phyloP scores from a whole-genome alignment of 164 flowering plant genomes.

The Liquidambar formosana region DNA sequence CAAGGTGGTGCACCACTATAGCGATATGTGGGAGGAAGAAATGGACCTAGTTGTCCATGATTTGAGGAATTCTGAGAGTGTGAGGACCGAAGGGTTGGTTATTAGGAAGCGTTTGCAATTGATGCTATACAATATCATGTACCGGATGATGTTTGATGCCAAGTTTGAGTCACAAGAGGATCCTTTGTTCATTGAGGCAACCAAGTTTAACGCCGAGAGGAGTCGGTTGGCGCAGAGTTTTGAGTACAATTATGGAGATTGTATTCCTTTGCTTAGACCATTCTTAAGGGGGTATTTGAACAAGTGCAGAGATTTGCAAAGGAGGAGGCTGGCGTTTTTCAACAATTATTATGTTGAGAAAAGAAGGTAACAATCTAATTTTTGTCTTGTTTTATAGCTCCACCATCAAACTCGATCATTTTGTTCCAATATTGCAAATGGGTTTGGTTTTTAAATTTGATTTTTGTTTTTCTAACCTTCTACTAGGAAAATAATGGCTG shows the following conservation, averaged over 20 bases:
- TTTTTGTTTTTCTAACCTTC: neutral
- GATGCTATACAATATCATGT: conserved; percentile 75
- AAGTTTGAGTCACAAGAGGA: conserved; percentile 58
- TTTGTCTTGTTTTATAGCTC: too few relatives aligned
- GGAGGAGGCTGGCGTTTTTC: conserved; percentile 54
- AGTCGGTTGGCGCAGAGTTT: conserved; percentile 78
- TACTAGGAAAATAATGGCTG: conserved; percentile 47
- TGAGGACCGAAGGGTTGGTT: conserved; percentile 39
- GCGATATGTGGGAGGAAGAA: conserved; percentile 63
- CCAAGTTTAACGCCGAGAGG: conserved; percentile 55
- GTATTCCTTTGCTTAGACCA: conserved; percentile 71
- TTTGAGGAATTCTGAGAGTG: conserved; percentile 25
- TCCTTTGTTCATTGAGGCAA: conserved; percentile 51
- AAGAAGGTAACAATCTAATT: too few relatives aligned
- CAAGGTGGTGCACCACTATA: conserved; percentile 62
- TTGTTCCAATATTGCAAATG: too few relatives aligned
- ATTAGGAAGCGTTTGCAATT: conserved; percentile 59
- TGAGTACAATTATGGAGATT: conserved; percentile 77
- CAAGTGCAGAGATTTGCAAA: conserved; percentile 58
- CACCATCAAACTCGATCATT: too few relatives aligned
- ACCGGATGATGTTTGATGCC: conserved; percentile 69
- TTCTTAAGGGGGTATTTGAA: conserved; percentile 62
- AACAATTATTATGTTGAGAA: conserved; percentile 50
- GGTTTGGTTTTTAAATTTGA: neutral
- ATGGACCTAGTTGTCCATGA: conserved; percentile 50